Evolutionary conservation across 805 yeast genomes (phyloP).

Genomic region (Wickerhamomyces bisporus): DNA sequence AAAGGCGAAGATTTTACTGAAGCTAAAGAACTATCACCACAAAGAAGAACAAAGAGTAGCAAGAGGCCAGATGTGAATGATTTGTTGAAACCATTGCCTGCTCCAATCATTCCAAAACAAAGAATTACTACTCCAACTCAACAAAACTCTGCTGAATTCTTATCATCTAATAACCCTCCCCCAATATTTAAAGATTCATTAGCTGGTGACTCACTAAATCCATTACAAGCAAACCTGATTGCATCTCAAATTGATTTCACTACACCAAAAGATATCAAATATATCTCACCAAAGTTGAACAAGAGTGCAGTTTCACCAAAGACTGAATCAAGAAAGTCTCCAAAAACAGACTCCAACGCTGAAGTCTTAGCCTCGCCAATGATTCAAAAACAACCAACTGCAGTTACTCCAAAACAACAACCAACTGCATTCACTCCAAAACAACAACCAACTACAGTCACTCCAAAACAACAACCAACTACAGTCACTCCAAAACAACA

Average conservation of each 20-base stretch:
- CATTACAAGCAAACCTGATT: slow-evolving; percentile 3
- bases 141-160: slow-evolving; percentile 8
- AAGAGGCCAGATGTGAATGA: slow-evolving; percentile 3
- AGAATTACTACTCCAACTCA: slow-evolving; percentile 18
- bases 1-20: not conserved
- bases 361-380: not conserved
- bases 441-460: no score
- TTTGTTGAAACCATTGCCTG: slow-evolving; percentile 14
- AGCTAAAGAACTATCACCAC: slow-evolving; percentile 1
- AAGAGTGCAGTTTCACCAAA: not conserved
- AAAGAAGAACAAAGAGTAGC: slow-evolving; percentile 1
- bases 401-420: no score
- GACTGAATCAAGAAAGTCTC: not conserved
- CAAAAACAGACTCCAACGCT: not conserved
- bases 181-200: slow-evolving; percentile 12
- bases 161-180: slow-evolving; percentile 14
- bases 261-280: slow-evolving; percentile 10
- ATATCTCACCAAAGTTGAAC: slow-evolving; percentile 5
- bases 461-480: no score
- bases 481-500: no score
- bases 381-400: not conserved
- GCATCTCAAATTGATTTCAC: slow-evolving; percentile 9
- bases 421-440: not conserved
- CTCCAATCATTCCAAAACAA: slow-evolving; percentile 18
- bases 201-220: slow-evolving; percentile 17